These are phyloP conservation scores for Tephrocybe sp. DNA, from an alignment of 768 basidiomycete genomes.

Conservation along the genomic window DNA sequence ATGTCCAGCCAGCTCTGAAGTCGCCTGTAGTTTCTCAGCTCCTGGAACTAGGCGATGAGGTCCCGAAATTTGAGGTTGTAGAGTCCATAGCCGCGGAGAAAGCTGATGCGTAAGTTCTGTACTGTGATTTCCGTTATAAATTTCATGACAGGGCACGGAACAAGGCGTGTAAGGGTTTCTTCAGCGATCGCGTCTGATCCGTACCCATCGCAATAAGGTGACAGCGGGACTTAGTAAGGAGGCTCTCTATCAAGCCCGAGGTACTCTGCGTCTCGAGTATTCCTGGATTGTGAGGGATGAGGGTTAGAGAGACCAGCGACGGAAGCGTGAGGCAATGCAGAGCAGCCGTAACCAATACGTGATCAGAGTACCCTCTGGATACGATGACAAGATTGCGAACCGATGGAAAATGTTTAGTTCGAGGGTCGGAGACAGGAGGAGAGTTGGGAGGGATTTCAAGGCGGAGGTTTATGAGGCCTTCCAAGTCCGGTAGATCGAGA, in stretches of 20 bases:
- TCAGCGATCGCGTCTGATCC: neutral
- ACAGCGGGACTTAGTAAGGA: neutral
- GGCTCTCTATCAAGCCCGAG: neutral
- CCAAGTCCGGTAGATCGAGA: neutral
- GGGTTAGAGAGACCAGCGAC: neutral
- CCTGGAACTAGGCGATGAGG: neutral
- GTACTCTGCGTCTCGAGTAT: neutral
- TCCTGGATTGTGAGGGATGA: neutral
- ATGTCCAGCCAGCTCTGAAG: neutral
- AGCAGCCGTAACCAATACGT: neutral
- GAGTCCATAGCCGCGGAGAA: constrained; percentile 10
- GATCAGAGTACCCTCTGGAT: neutral
- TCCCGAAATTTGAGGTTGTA: constrained; percentile 1
- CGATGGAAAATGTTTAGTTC: neutral
- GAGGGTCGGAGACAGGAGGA: neutral
- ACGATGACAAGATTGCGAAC: neutral
- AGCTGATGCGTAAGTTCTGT: too few species aligned
- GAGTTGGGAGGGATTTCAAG: neutral
- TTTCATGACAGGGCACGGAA: neutral
- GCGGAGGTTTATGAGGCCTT: neutral
- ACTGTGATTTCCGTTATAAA: neutral
- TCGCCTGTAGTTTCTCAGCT: neutral
- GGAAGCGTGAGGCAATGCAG: neutral
- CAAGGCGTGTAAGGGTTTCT: neutral
- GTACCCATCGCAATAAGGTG: neutral